Conservation (phyloP, 2,329 filamentous ascomycete species). For the Penicillium digitatum region DNA sequence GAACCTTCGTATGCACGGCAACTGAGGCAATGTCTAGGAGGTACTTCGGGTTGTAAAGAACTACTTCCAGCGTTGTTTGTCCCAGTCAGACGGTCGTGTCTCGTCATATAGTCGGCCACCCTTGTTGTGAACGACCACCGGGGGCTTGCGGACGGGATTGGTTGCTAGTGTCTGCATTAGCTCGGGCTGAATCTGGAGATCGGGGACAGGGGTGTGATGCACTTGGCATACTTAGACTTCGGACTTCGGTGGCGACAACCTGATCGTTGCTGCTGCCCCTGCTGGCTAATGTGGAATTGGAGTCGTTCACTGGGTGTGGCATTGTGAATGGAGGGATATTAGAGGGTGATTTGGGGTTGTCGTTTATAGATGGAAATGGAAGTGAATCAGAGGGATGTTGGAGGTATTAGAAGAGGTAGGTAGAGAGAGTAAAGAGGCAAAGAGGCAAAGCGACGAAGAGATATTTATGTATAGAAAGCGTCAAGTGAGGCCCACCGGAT, state of each 20-base stretch:
- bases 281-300: conserved; percentile 35
- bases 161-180: conserved; percentile 23
- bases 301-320: conserved; percentile 38
- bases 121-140: conserved; percentile 35
- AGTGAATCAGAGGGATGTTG: neutral
- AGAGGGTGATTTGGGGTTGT: neutral
- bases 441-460: neutral
- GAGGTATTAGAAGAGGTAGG: neutral
- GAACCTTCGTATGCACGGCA: neutral
- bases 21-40: neutral
- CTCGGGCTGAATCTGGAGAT: conserved; percentile 24
- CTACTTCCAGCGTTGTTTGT: conserved; percentile 40
- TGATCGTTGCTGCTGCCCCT: conserved; percentile 30
- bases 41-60: neutral
- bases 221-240: conserved; percentile 32
- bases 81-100: conserved; percentile 37
- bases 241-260: conserved; percentile 28
- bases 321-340: conserved; percentile 19
- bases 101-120: conserved; percentile 37
- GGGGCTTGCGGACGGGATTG: conserved; percentile 33
- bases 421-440: neutral
- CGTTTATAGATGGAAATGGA: neutral
- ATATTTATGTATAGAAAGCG: conserved; percentile 9
- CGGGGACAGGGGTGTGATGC: conserved; percentile 10
- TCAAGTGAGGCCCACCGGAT: conserved; percentile 18